Evolutionary conservation across 169 alveolate species (phyloP), one percentile per base, ranked within the genome.

Genomic region (Eimeria zaria): DNA sequence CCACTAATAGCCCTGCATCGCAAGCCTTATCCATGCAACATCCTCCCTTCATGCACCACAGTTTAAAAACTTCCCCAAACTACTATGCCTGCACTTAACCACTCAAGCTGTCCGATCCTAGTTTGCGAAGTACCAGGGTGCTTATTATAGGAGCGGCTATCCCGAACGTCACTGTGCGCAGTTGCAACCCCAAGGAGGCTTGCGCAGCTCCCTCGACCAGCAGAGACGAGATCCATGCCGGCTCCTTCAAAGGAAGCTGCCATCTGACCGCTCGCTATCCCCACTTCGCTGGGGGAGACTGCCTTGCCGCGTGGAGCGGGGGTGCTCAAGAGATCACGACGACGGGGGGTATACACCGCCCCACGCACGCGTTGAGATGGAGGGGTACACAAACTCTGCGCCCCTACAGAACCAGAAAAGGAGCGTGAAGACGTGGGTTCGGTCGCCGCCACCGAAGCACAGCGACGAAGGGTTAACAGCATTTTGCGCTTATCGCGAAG

Each of bases 361-460:
- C 36, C 55, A 39, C 46, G 46, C 14, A 33, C 51, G 16, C 53
- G 58, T 14, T 36, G 55, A 24, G 74, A 33, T 20, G 51, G 22
- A 33, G 91, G 4, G 67, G 7, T 55, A 16, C 33, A 11, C 91
- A 39, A 55, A 36, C 39, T 36, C 53, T 33, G 76, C 20, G 22
- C 33, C 67, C 2, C 71, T 24, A n/a, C 44, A 58, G 64, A 81
- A 33, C 30, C 81, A 41, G 93, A 18, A n/a, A 20, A 22, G 22
- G 81, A 27, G 41, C 33, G 73, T 20, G 80, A 51, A 9, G 91
- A 58, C 22, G 36, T 22, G 60, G 53, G 93, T 33, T 87, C 81
- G 30, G 81, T 62, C 83, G 62, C 81, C 81, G 93, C 83, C 93
- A 87, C 93, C 62, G 93, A 87, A 39, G 93, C 93, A 48, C 81